Percentiles rank a stretch among this genome's conserved stretches.
Conservation (phyloP, 2,329 filamentous ascomycete genomes). For the Talaromyces sp. region DNA sequence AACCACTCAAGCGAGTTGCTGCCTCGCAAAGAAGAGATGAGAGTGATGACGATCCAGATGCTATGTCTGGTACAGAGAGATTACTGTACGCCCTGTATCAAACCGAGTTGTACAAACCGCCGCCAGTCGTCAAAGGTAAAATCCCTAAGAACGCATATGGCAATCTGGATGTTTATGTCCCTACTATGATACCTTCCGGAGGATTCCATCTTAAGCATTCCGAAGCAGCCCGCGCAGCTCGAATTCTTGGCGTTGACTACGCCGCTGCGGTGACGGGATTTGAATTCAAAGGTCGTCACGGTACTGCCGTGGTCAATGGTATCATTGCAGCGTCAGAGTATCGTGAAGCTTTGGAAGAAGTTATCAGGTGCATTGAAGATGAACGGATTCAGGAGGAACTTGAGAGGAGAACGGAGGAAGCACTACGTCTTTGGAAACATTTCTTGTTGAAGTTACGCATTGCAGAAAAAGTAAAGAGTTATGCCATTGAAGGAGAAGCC, state of each 20-base stretch:
- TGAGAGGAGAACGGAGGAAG: slow-evolving; percentile 49
- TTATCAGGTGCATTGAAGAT: slow-evolving; percentile 65
- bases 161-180: slow-evolving; percentile 62
- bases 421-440: slow-evolving; percentile 57
- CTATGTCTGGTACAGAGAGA: slow-evolving; percentile 52
- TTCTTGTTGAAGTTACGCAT: slow-evolving; percentile 64
- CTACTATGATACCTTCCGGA: slow-evolving; percentile 61
- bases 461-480: slow-evolving; percentile 65
- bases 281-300: slow-evolving; percentile 77
- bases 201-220: slow-evolving; percentile 56
- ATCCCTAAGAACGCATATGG: slow-evolving; percentile 63
- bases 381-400: slow-evolving; percentile 62
- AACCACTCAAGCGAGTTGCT: slow-evolving; percentile 72
- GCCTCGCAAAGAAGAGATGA: slow-evolving; percentile 40
- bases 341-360: slow-evolving; percentile 66
- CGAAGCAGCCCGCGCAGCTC: slow-evolving; percentile 67
- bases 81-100: slow-evolving; percentile 57
- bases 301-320: slow-evolving; percentile 77
- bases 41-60: slow-evolving; percentile 41
- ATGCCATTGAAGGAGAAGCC: slow-evolving; percentile 39
- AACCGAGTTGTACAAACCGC: slow-evolving; percentile 69
- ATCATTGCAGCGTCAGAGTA: slow-evolving; percentile 71
- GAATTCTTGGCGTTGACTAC: slow-evolving; percentile 74
- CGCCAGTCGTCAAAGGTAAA: slow-evolving; percentile 68
- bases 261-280: slow-evolving; percentile 89